Evolutionary conservation across 495 filamentous ascomycete species (phyloP), one percentile per base, ranked within the genome.

Genomic region (Penicillium taxi): DNA sequence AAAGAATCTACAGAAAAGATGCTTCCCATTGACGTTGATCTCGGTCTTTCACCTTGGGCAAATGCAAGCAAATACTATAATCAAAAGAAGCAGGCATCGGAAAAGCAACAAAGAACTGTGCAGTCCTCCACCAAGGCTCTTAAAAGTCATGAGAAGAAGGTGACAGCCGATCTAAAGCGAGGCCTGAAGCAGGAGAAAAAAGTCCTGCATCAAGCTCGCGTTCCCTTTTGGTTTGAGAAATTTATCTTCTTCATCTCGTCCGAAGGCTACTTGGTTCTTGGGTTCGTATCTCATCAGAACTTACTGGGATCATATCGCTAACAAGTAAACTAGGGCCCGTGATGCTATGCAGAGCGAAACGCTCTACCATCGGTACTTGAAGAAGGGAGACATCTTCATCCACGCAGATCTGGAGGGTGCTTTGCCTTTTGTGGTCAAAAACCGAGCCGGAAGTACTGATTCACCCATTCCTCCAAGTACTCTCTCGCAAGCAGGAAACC

Each of bases 211-310:
- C 87, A 82, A 9, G 78, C 94, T 9, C 69, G 91, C 25, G 81
- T 78, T 44, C 79, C 77, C 32, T 72, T 86, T 47, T 98, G 91
- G 89, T 96, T 96, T 50, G 91, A 98, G 49, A 98, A 96, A 53
- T 98, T 94, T 47, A 58, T 75, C 11, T 96, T 83, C 66, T 98
- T 98, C 66, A 77, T 96, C 42, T 94, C 87, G 1, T 94, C 90
- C 0, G 91, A 98, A 47, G 90, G 91, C 6, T 95, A 96, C 52
- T 74, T 98, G 4, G 84, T 95, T 8, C 70, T 98, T 9, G 78
- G 70, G 57, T 68, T 53, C 26, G 60, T 53, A 7, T 27, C 25
- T 30, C n/a, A n/a, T 31, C 6, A 14, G 7, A 35, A 29, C 31
- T 15, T 2, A 17, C 13, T 28, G 3, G 14, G 11, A 6, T 21